Evolutionary conservation across 352 stramenopile genomes (phyloP).

Genomic region (Phytophthora macrochlamydospora): DNA sequence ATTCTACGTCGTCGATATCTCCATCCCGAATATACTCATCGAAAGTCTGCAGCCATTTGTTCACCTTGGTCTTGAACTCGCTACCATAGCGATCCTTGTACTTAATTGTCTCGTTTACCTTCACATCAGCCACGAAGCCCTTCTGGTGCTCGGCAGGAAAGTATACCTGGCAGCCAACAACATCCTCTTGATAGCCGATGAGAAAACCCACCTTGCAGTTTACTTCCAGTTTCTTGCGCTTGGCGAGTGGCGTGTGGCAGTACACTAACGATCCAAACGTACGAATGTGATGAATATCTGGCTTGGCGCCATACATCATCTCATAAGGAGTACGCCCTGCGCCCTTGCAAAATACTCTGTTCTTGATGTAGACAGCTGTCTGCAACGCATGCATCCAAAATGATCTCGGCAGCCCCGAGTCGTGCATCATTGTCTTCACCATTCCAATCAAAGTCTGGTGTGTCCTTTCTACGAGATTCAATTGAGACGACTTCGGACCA

Average conservation of each 20-base stretch:
- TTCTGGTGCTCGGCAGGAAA: conserved; percentile 13
- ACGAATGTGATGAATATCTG: conserved; percentile 15
- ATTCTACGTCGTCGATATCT: conserved; percentile 1
- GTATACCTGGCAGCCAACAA: conserved; percentile 14
- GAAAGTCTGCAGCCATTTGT: conserved; percentile 14
- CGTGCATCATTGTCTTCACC: conserved; percentile 19
- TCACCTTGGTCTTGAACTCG: conserved; percentile 7
- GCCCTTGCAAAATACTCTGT: conserved; percentile 11
- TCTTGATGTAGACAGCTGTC: conserved; percentile 20
- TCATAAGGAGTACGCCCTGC: conserved; percentile 5
- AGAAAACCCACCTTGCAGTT: conserved; percentile 12
- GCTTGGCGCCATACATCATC: conserved; percentile 6
- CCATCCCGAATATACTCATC: conserved; percentile 6
- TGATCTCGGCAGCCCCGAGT: conserved; percentile 10
- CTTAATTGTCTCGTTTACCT: conserved; percentile 16
- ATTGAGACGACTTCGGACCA: conserved; percentile 3
- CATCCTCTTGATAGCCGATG: conserved; percentile 13
- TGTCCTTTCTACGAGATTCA: conserved; percentile 7
- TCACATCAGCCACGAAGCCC: conserved; percentile 14
- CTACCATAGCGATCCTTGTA: conserved; percentile 12
- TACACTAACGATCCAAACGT: conserved; percentile 9
- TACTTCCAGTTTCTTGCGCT: conserved; percentile 6
- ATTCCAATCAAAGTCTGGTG: conserved; percentile 13
- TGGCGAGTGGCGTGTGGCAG: not conserved
- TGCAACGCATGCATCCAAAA: conserved; percentile 11